A percentile compares a stretch with the other conserved stretches of the same genome.
These are phyloP conservation scores for Sugiyamaella grinbergsii DNA, from an alignment of 1,139 yeast species.

Conservation along the genomic window DNA sequence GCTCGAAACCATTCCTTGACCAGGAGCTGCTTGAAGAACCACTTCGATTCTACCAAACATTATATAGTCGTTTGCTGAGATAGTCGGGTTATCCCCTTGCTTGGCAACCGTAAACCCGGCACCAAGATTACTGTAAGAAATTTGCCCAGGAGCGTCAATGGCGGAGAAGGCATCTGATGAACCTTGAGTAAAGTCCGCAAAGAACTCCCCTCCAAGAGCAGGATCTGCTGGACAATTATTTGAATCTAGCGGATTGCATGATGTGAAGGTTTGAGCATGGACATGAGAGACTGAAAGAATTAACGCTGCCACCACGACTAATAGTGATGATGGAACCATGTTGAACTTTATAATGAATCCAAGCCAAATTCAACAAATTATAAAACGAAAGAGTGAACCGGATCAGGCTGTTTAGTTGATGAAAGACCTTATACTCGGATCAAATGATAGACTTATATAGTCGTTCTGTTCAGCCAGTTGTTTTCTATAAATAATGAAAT, in stretches of 20 bases:
- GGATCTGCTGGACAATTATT: constrained; percentile 38
- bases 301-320: neutral
- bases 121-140: constrained; percentile 51
- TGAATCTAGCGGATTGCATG: constrained; percentile 37
- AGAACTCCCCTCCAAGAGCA: constrained; percentile 37
- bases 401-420: too few species aligned
- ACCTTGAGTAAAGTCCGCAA: constrained; percentile 37
- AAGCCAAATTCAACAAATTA: neutral
- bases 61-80: constrained; percentile 73
- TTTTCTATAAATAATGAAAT: too few species aligned
- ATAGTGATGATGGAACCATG: neutral
- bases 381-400: too few species aligned
- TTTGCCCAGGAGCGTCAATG: constrained; percentile 25
- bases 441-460: too few species aligned
- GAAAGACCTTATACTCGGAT: too few species aligned
- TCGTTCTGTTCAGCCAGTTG: too few species aligned
- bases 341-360: neutral
- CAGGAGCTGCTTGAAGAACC: constrained; percentile 68
- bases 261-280: constrained; percentile 21
- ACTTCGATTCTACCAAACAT: constrained; percentile 87
- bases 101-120: constrained; percentile 59
- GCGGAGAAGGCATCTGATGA: constrained; percentile 30
- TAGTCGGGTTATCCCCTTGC: constrained; percentile 72
- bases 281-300: neutral
- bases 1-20: constrained; percentile 75